Evolutionary conservation across 2,329 filamentous ascomycete species (phyloP).

Genomic region (Parastagonospora avenae): DNA sequence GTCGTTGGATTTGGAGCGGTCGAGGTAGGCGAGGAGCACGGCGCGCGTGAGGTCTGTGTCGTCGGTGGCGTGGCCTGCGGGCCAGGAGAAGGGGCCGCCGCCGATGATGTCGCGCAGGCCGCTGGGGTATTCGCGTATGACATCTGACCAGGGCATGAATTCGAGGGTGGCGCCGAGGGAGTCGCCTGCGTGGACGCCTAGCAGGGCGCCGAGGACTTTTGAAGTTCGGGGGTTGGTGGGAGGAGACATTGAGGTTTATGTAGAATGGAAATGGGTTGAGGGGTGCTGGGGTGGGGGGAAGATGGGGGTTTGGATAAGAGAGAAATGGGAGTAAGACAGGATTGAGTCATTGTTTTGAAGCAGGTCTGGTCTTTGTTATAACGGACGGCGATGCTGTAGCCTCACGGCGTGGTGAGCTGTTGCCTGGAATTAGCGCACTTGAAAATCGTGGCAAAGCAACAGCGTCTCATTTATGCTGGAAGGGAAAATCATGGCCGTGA

Average conservation of each 20-base stretch:
- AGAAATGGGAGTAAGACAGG: no score
- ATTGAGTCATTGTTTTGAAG: no score
- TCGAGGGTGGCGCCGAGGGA: conserved; percentile 55
- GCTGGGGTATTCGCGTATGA: conserved; percentile 44
- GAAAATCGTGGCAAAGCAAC: no score
- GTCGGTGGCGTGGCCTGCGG: conserved; percentile 54
- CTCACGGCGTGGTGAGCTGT: no score
- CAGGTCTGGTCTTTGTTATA: no score
- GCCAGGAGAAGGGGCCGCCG: conserved; percentile 53
- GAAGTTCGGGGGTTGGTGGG: conserved; percentile 19
- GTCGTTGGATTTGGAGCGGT: conserved; percentile 23
- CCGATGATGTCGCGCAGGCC: conserved; percentile 52
- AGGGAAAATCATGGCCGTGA: no score
- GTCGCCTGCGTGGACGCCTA: conserved; percentile 56
- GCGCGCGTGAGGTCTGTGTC: conserved; percentile 57
- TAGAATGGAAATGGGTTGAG: no score
- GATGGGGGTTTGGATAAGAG: no score
- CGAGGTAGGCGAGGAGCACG: conserved; percentile 52
- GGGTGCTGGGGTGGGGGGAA: no score
- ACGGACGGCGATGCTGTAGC: no score
- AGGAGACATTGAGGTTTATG: conserved; percentile 1
- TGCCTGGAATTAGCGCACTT: no score
- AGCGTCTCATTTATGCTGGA: no score
- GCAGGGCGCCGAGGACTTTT: conserved; percentile 51
- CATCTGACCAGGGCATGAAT: conserved; percentile 46